These are phyloP conservation scores for Aspergillus japonicus DNA, from an alignment of 2,329 filamentous ascomycete species.

Conservation along the genomic window DNA sequence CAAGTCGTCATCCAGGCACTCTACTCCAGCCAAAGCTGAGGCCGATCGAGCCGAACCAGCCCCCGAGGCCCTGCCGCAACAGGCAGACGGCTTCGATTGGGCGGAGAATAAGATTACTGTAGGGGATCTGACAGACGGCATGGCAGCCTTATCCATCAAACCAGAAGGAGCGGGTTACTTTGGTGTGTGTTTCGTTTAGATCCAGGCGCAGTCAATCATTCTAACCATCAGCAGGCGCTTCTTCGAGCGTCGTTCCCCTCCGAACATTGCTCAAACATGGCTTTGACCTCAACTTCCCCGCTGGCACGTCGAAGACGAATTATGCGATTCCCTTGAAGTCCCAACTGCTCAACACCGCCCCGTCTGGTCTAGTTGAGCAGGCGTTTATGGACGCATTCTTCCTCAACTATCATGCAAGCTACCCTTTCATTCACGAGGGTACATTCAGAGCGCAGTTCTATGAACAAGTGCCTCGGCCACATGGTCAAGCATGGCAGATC, in stretches of 20 bases:
- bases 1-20: slow-evolving; percentile 40
- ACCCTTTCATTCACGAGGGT: slow-evolving; percentile 50
- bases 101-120: slow-evolving; percentile 40
- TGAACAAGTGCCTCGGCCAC: slow-evolving; percentile 44
- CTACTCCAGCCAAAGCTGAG: slow-evolving; percentile 36
- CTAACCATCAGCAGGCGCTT: slow-evolving; percentile 28
- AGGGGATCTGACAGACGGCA: slow-evolving; percentile 41
- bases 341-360: slow-evolving; percentile 39
- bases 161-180: slow-evolving; percentile 43
- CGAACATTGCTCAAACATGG: slow-evolving; percentile 41
- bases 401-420: slow-evolving; percentile 47
- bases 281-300: slow-evolving; percentile 40
- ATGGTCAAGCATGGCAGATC: slow-evolving; percentile 46
- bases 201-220: not conserved
- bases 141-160: slow-evolving; percentile 42
- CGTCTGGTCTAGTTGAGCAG: slow-evolving; percentile 40
- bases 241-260: slow-evolving; percentile 41
- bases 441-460: slow-evolving; percentile 50
- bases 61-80: slow-evolving; percentile 46
- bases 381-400: slow-evolving; percentile 50
- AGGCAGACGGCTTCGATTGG: slow-evolving; percentile 42
- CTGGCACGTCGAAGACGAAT: slow-evolving; percentile 26
- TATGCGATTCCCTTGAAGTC: slow-evolving; percentile 35
- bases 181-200: slow-evolving; percentile 22
- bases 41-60: slow-evolving; percentile 36